Percentiles rank a stretch among this genome's conserved stretches.
phyloP scores from a whole-genome alignment of 2,329 filamentous ascomycete species.

The Canariomyces notabilis region DNA sequence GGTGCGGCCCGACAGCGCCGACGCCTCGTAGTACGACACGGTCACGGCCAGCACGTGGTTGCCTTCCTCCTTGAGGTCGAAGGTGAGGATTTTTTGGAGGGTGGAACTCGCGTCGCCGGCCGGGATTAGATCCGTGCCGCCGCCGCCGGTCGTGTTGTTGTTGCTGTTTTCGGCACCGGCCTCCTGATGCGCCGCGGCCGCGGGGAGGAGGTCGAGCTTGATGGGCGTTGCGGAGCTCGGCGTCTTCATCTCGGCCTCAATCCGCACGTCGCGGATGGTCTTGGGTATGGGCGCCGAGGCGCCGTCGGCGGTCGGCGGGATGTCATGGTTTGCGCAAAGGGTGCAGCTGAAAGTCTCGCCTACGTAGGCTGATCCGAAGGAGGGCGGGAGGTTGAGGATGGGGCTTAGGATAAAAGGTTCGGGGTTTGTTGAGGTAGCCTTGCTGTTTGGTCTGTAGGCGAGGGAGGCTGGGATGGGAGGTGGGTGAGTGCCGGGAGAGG shows the following conservation, averaged over 20 bases:
- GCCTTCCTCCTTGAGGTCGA: constrained; percentile 89
- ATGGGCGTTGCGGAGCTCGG: constrained; percentile 44
- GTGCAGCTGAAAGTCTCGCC: constrained; percentile 94
- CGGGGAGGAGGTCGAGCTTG: constrained; percentile 8
- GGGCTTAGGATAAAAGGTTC: constrained; percentile 55
- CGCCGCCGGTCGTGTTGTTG: background rate
- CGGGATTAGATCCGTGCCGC: constrained; percentile 23
- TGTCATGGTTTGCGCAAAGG: constrained; percentile 90
- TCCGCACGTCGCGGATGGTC: constrained; percentile 68
- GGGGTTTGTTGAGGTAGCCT: constrained; percentile 38
- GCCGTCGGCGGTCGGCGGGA: constrained; percentile 26
- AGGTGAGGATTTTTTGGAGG: constrained; percentile 74
- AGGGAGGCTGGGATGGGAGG: constrained; percentile 61
- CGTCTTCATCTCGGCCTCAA: constrained; percentile 93
- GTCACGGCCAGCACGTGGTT: constrained; percentile 91
- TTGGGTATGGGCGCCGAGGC: constrained; percentile 28
- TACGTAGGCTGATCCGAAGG: constrained; percentile 92
- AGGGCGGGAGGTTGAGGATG: constrained; percentile 76
- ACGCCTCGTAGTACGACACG: constrained; percentile 87
- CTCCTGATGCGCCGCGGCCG: background rate
- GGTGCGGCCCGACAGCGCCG: constrained; percentile 63
- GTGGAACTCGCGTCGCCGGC: constrained; percentile 61
- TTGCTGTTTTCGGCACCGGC: background rate
- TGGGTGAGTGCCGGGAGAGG: constrained; percentile 40
- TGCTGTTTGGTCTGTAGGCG: constrained; percentile 51